Base-by-base conservation (phyloP, 805 yeast genomes). In the Schizosaccharomyces cryophilus region DNA sequence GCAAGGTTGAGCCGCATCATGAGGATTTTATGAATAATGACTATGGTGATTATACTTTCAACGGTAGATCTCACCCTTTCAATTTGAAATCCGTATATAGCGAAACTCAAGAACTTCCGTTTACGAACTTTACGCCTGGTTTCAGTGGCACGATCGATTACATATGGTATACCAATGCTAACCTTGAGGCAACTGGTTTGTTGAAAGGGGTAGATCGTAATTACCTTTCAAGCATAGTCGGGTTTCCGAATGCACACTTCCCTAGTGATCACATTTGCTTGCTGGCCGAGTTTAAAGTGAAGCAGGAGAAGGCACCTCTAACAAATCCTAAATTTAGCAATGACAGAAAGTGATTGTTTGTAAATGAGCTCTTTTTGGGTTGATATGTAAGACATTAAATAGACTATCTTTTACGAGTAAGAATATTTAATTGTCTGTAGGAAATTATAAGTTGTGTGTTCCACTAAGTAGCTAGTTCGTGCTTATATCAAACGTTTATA, bases 191-290 rank as follows among this genome's bases (percentile, higher is more conserved):
- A 7, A 82, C 82, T 66, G 96, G 96, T 7, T 73, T 93, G 66
- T 74, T 90, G 61, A 97, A 96, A 31, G 80, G 81, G 66, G 80
- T 89, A 54, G 96, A 90, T 69, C 77, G 77, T 58, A 85, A 84
- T 3, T 93, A 93, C 70, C 77, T 83, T 58, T 74, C 78, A 62
- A 82, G 82, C 65, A 81, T 81, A 64, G 84, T 93, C 69, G 99
- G 97, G 6, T 82, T 93, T 71, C 99, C 99, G 24, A 87, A 87
- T 69, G 87, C 88, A 26, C 86, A 88, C 70, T 85, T 84, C 74
- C 96, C 97, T 29, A 86, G 95, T 59, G 97, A 90, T 72, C 97
- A 90, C 73, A 79, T 90, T 67, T 89, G 96, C n/a, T 74, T 90
- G 64, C 78, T 87, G 62, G 77, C 89, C 21, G 81, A 83, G 69